Evolutionary conservation across 371 early-diverging fungal species (phyloP).

Genomic region (Mortierella sp.): DNA sequence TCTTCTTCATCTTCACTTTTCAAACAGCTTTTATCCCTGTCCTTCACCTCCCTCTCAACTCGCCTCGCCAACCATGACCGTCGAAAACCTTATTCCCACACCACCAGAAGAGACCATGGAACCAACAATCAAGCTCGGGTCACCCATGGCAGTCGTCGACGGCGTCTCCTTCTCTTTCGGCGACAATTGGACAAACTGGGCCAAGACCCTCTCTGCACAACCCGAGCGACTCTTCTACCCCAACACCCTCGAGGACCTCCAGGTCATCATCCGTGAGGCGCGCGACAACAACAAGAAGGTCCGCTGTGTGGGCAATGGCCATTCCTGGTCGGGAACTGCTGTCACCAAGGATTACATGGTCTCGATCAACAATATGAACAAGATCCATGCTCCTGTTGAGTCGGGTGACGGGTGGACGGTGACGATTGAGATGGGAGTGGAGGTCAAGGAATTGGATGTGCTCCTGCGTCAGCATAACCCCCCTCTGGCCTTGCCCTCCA

Average conservation of each 20-base stretch:
- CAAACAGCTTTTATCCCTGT: background rate
- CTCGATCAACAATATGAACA: constrained; percentile 25
- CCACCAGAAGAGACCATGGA: too few relatives aligned
- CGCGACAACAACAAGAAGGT: constrained; percentile 29
- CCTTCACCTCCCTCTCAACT: too few relatives aligned
- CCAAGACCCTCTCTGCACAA: constrained; percentile 8
- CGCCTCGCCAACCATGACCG: too few relatives aligned
- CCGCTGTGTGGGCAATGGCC: constrained; percentile 36
- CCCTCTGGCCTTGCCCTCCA: constrained; percentile 32
- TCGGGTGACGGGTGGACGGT: constrained; percentile 29
- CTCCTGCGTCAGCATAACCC: constrained; percentile 23
- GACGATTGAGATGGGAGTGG: constrained; percentile 33
- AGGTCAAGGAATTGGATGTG: constrained; percentile 26
- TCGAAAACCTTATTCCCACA: background rate
- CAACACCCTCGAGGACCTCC: constrained; percentile 24
- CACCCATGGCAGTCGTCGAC: constrained; percentile 17
- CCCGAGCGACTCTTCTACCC: constrained; percentile 39
- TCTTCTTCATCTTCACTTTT: background rate
- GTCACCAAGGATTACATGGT: constrained; percentile 31
- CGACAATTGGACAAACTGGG: constrained; percentile 29
- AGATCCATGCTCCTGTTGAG: constrained; percentile 19
- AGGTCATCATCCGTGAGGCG: constrained; percentile 34
- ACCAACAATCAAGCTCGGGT: background rate
- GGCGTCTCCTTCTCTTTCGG: constrained; percentile 26
- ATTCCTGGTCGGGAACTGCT: constrained; percentile 18